Evolutionary conservation across 768 basidiomycete species (phyloP).

Genomic region (Rubroboletus pulcherrimus): DNA sequence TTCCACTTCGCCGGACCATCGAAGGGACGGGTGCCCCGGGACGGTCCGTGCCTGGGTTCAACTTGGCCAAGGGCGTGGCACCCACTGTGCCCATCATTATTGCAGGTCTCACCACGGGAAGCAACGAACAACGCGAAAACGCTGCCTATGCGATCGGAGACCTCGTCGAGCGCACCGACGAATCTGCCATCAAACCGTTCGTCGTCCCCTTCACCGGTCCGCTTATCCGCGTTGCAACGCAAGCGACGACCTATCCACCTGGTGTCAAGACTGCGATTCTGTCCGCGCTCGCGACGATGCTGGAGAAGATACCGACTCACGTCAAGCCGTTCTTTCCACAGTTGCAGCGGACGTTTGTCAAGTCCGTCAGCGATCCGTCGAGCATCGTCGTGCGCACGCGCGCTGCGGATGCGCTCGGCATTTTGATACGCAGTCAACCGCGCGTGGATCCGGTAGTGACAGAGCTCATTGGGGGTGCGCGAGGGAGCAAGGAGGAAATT

Average conservation of each 20-base stretch:
- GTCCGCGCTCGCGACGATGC: slow-evolving; percentile 77
- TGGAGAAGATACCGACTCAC: slow-evolving; percentile 80
- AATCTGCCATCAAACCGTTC: slow-evolving; percentile 55
- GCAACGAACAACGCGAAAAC: slow-evolving; percentile 91
- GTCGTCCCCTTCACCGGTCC: slow-evolving; percentile 95
- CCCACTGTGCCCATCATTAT: slow-evolving; percentile 85
- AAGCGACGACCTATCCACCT: slow-evolving; percentile 84
- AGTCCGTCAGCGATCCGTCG: slow-evolving; percentile 78
- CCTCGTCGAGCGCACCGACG: slow-evolving; percentile 85
- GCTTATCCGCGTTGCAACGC: slow-evolving; percentile 90
- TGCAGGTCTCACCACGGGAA: slow-evolving; percentile 90
- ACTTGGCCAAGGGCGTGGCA: slow-evolving; percentile 75
- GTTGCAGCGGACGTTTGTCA: slow-evolving; percentile 93
- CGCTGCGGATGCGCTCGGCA: slow-evolving; percentile 82
- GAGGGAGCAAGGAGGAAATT: slow-evolving; percentile 63
- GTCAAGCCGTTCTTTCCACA: slow-evolving; percentile 99
- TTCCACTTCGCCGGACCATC: slow-evolving; percentile 83
- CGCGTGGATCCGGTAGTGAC: slow-evolving; percentile 93
- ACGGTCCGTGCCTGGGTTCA: slow-evolving; percentile 79
- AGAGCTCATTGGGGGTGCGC: slow-evolving; percentile 67
- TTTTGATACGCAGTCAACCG: slow-evolving; percentile 86
- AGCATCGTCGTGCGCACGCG: slow-evolving; percentile 75
- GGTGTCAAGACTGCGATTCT: slow-evolving; percentile 92
- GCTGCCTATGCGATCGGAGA: slow-evolving; percentile 97
- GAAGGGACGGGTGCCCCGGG: slow-evolving; percentile 82